phyloP scores from a whole-genome alignment of 202 grass and related monocot species.

The Carex sylvatica region DNA sequence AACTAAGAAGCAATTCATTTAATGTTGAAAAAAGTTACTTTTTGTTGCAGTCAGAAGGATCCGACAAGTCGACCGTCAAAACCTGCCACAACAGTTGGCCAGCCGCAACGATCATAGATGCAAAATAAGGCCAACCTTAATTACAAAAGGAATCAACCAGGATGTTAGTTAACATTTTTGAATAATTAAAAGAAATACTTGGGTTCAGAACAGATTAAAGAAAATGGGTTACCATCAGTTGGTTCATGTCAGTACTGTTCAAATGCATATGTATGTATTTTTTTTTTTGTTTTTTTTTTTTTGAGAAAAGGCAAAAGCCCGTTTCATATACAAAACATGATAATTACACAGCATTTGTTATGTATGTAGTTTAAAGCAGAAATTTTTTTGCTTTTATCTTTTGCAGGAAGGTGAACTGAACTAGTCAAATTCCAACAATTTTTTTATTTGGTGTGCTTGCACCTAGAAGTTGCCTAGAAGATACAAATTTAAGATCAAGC shows the following conservation, averaged over 20 bases:
- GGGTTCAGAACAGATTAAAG: background rate
- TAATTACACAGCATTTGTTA: too few species aligned
- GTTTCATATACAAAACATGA: too few species aligned
- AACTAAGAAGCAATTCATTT: too few species aligned
- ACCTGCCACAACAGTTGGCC: slow-evolving; percentile 41
- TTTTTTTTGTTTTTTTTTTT: too few species aligned
- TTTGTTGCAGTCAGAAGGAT: too few species aligned
- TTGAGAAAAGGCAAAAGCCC: too few species aligned
- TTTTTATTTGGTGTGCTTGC: background rate
- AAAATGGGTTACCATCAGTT: background rate
- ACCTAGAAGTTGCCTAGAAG: background rate
- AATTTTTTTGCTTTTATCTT: background rate
- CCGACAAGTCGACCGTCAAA: slow-evolving; percentile 28
- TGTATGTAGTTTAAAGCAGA: background rate
- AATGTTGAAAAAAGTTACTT: too few species aligned
- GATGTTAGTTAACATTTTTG: background rate
- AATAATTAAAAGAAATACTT: background rate
- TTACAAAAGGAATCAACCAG: background rate
- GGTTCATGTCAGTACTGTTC: background rate
- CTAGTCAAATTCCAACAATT: background rate
- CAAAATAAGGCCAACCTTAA: slow-evolving; percentile 38
- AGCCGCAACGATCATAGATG: slow-evolving; percentile 28
- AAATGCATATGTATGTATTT: background rate
- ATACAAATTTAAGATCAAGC: background rate
- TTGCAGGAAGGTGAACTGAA: background rate